Evolutionary conservation across 257 asterid species (phyloP), one percentile per base, ranked within the genome.

Genomic region (Catharanthus roseus): DNA sequence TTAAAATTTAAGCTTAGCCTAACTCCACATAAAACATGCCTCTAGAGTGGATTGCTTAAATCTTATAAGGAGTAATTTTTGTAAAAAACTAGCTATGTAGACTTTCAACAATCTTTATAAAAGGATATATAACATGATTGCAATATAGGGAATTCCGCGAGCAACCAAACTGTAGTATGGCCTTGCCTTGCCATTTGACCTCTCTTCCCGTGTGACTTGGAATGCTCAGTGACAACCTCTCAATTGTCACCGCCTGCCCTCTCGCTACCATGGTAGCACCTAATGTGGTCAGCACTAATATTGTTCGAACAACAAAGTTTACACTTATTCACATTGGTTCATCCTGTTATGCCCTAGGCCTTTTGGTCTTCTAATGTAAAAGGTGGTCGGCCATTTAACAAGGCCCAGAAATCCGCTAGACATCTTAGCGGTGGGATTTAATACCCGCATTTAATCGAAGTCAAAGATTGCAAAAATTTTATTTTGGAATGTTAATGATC

Each of bases 181-280:
- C 65, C 65, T 58, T 58, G 65, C 65, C 65, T 58, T 58, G 65
- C 38, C 65, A 58, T 61, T 61, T 61, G 41, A 61, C 67, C 42
- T 31, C 67, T 61, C 67, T 33, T 61, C 44, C 42, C 44, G 42
- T 61, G n/a, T 31, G 67, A 61, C 67, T 61, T 29, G 41, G 67
- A 33, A 15, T 44, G 71, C 54, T 44, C 38, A 21, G 56, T 44
- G 36, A 66, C 56, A 39, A 66, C 71, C 71, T 45, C 44, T 29
- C 62, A 21, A 23, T 50, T 50, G 44, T 50, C 38, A 31, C 72
- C 13, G 56, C 72, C 45, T 31, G 7, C 10, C 23, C 70, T 66
- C 54, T 44, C 15, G 34, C 70, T n/a, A 66, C 70, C 44, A 23
- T 4, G 2, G 11, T 60, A 60, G 66, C 66, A 42, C 70, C 41